phyloP scores from a whole-genome alignment of 495 filamentous ascomycete genomes.

The Aspergillus homomorphus region DNA sequence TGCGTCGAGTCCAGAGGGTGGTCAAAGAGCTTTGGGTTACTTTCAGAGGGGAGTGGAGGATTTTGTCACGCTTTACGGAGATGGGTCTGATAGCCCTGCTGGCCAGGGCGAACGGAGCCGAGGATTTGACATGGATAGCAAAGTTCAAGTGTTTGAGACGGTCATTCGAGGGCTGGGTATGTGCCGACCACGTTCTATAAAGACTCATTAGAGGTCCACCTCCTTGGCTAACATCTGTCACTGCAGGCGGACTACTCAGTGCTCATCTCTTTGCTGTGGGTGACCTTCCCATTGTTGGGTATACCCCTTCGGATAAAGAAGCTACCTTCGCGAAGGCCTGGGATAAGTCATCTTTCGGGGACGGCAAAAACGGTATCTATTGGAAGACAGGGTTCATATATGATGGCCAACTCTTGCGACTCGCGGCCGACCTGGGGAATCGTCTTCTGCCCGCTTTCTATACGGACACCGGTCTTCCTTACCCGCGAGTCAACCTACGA shows the following conservation, averaged over 20 bases:
- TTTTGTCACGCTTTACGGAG: slow-evolving; percentile 83
- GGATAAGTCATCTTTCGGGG: slow-evolving; percentile 32
- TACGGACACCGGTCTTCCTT: slow-evolving; percentile 85
- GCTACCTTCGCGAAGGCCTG: slow-evolving; percentile 37
- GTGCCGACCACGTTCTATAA: not conserved
- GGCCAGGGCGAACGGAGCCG: slow-evolving; percentile 71
- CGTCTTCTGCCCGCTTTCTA: slow-evolving; percentile 88
- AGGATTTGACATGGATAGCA: slow-evolving; percentile 94
- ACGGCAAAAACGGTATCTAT: slow-evolving; percentile 50
- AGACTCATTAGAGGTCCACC: not conserved
- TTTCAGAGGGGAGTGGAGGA: slow-evolving; percentile 78
- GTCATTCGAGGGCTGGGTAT: slow-evolving; percentile 84
- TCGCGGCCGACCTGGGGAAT: slow-evolving; percentile 79
- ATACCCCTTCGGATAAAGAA: slow-evolving; percentile 49
- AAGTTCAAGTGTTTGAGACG: slow-evolving; percentile 97
- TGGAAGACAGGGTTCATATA: slow-evolving; percentile 83
- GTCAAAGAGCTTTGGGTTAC: slow-evolving; percentile 61
- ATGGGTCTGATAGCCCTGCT: slow-evolving; percentile 65
- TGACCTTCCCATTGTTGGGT: slow-evolving; percentile 79
- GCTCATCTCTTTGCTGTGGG: slow-evolving; percentile 91
- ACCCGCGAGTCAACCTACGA: slow-evolving; percentile 90
- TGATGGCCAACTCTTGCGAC: slow-evolving; percentile 79
- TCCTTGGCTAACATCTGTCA: slow-evolving; percentile 1
- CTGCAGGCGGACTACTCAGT: slow-evolving; percentile 71
- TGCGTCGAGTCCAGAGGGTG: slow-evolving; percentile 61